Evolutionary conservation across 345 rosid species (phyloP), one percentile per base, ranked within the genome.

Genomic region (Schrenkiella parvula): DNA sequence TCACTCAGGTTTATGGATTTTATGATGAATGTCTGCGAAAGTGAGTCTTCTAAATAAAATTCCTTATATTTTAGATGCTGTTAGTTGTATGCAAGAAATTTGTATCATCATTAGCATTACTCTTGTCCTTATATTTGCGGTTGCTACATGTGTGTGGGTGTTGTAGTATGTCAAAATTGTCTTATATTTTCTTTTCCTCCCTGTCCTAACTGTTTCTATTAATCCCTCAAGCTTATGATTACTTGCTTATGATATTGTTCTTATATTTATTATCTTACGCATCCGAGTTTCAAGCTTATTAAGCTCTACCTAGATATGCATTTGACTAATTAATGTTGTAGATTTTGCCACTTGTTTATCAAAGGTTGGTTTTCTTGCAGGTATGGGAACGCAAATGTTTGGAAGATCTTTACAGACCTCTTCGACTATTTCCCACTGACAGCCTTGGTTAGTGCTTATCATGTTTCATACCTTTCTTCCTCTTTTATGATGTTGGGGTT

Each of bases 1-100:
- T 93, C 62, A 93, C 98, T 77, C 97, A 91, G 80, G 98, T 93
- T 74, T 91, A 93, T 89, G 98, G 98, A 38, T 93, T 93, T 80
- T 93, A 93, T 80, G 98, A 91, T 73, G 99, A 93, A 76, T 93
- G 99, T 82, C 87, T 93, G 65, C 80, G 98, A 81, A 93, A 93
- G 98, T 93, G 81, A 91, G 98, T 85, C 65, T 55, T 63, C 66
- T 76, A 25, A 62, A 52, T 55, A 39, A 17, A 4, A 55, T 4
- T 8, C 28, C 29, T 68, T 47, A 38, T 21, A 59, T 41, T 67
- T 10, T 58, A 57, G 42, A 47, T 35, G 59, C 48, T 64, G 50
- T n/a, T 37, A 55, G 19, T 23, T 73, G 56, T 58, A 35, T 73
- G 47, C 68, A 48, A 48, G 46, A 32, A 51, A 12, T 64, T 64